Evolutionary conservation across 495 filamentous ascomycete species (phyloP), one percentile per base, ranked within the genome.

Genomic region (Tuber brumale): DNA sequence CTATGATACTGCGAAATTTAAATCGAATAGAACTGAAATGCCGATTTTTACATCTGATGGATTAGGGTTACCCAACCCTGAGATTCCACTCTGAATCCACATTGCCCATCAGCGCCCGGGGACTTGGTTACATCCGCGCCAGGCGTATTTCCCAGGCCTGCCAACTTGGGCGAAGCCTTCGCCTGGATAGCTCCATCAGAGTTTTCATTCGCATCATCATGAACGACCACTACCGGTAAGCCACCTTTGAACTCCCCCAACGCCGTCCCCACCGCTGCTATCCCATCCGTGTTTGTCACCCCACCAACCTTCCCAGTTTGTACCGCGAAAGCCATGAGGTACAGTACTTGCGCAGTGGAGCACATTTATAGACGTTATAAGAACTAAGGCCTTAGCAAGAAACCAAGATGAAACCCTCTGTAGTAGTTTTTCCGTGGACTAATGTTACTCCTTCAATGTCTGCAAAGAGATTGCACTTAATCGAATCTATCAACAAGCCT

Each of bases 381-480:
- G 84, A 81, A 48, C 82, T 83, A 1, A 85, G 78, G 42, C 84
- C 83, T 69, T 85, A 83, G 16, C 81, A 82, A 42, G 80, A 84
- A 69, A 84, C 83, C 39, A 85, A 71, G 37, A 85, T 83, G 72
- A 83, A 85, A 2, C 84, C 82, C 43, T 84, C 76, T 23, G 80
- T 75, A 12, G 82, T 77, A 3, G 82, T 81, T 61, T 81, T 70
- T 10, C 84, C 83, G 51, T 83, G 80, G 16, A 85, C 79, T 14
- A 85, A 70, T 6, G 84, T 82, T 31, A 85, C 82, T 18, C 84
- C 84, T 61, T 85, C 84, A 35, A 84, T 79, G 66, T 85, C 83
- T 0, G 83, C 84, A 45, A 79, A 81, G 61, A 84, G 79, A 8
- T 80, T 77, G 5, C 83, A 81, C 10, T 79, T 77, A 23, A 84